Conservation (phyloP, 2,329 filamentous ascomycete species). For the Mycosphaerella sp. region DNA sequence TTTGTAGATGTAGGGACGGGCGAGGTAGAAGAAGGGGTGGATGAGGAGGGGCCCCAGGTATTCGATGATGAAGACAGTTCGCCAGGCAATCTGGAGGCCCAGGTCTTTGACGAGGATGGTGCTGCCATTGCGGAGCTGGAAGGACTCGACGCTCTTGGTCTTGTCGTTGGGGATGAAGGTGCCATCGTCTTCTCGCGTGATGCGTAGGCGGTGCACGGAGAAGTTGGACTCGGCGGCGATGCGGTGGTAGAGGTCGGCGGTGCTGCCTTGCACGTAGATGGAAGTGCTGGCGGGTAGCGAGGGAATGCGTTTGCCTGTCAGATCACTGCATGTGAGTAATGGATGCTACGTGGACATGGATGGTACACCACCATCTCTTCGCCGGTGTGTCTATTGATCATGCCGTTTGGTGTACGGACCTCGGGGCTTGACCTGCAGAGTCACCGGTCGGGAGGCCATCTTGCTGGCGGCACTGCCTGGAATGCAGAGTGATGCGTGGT, state of each 20-base stretch:
- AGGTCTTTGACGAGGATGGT: conserved; percentile 85
- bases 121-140: conserved; percentile 53
- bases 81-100: conserved; percentile 84
- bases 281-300: conserved; percentile 53
- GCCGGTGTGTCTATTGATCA: neutral
- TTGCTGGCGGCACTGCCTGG: neutral
- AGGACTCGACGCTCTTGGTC: conserved; percentile 47
- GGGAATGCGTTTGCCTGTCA: conserved; percentile 55
- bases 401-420: conserved; percentile 29
- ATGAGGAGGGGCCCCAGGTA: conserved; percentile 88
- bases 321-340: conserved; percentile 6
- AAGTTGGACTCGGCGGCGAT: conserved; percentile 50
- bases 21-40: conserved; percentile 64
- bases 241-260: conserved; percentile 51
- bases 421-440: conserved; percentile 41
- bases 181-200: conserved; percentile 60
- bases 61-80: conserved; percentile 89
- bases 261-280: conserved; percentile 46
- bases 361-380: too few species aligned
- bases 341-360: too few species aligned
- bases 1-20: conserved; percentile 67
- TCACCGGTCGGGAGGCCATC: conserved; percentile 41
- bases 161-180: conserved; percentile 50
- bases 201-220: conserved; percentile 54
- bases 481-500: too few species aligned